Evolutionary conservation across 1,139 yeast genomes (phyloP), one percentile per base, ranked within the genome.

Genomic region (Kodamaea suecica): DNA sequence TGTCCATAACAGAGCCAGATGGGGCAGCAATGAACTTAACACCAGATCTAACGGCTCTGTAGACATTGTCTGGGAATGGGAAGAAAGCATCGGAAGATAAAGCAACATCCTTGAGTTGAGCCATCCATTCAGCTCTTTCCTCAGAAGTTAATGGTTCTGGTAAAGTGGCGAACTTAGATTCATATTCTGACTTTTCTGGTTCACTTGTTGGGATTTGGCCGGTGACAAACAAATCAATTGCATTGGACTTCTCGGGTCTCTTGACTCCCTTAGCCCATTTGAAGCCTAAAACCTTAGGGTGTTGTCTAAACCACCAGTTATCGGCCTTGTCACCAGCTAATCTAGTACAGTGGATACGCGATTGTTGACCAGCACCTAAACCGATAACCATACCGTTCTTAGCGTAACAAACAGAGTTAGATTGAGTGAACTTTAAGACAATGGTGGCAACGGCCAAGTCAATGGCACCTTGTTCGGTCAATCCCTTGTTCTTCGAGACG

Each of bases 271-370:
- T 86, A 48, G 95, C 95, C 97, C 97, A 92, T 70, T 90, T 78
- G 78, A 92, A 84, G 16, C 73, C 94, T 40, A 92, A 70, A 14
- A 92, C 98, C 59, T 73, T 79, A 51, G 97, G 97, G 64, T 92
- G 97, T 66, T 92, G 97, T 74, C 98, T 84, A 58, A 92, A 76
- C 98, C 98, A 92, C 97, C 97, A 92, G 76, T 87, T 88, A 66
- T 92, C 97, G 47, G 97, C 97, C 75, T 92, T 92, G 57, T 92
- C 98, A 60, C 98, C 98, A 35, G 98, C 98, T 52, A 92, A 78
- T 71, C 98, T 83, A 38, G 98, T 92, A 73, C 98, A 92, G 73
- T 92, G 98, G 57, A 92, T 92, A 72, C 98, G 84, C 35, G 97
- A 87, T 72, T 92, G 98, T 74, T 92, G 98, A 51, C 98, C 98